Evolutionary conservation across 1,139 yeast species (phyloP).

Genomic region (Debaryomyces robertsiae): DNA sequence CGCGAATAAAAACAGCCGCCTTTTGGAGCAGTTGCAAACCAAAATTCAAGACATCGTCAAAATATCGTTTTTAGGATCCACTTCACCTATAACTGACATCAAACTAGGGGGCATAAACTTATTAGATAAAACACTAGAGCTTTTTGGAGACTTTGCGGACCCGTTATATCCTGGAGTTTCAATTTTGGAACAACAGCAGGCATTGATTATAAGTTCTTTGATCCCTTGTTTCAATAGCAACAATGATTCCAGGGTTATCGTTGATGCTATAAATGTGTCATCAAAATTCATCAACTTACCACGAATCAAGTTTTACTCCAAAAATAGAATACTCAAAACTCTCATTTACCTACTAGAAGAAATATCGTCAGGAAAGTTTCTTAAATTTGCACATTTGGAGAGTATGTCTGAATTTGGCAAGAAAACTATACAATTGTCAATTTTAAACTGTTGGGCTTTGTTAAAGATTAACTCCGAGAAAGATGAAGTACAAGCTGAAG

Average conservation of each 20-base stretch:
- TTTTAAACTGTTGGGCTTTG: conserved; percentile 88
- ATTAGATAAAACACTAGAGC: conserved; percentile 44
- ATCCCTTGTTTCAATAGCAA: conserved; percentile 84
- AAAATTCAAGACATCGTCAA: conserved; percentile 73
- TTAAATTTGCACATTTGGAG: conserved; percentile 46
- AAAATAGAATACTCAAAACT: conserved; percentile 66
- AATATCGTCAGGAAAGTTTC: conserved; percentile 46
- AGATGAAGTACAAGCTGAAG: conserved; percentile 35
- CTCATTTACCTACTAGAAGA: conserved; percentile 71
- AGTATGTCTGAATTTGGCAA: conserved; percentile 56
- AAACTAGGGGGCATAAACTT: conserved; percentile 68
- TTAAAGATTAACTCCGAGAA: conserved; percentile 54
- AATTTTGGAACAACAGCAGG: conserved; percentile 88
- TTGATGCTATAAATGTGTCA: conserved; percentile 76
- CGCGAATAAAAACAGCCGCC: conserved; percentile 41
- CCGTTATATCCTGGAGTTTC: conserved; percentile 74
- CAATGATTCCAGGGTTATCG: conserved; percentile 72
- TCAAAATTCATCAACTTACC: conserved; percentile 69
- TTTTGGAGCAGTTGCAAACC: conserved; percentile 46
- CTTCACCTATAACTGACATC: conserved; percentile 64
- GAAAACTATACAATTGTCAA: conserved; percentile 66
- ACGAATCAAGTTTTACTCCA: conserved; percentile 50
- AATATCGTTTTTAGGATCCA: conserved; percentile 82
- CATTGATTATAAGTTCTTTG: conserved; percentile 87
- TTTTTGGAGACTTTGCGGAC: conserved; percentile 65